Base-by-base conservation (phyloP, 2,329 filamentous ascomycete genomes). In the Lasiodiplodia hormozganensis region DNA sequence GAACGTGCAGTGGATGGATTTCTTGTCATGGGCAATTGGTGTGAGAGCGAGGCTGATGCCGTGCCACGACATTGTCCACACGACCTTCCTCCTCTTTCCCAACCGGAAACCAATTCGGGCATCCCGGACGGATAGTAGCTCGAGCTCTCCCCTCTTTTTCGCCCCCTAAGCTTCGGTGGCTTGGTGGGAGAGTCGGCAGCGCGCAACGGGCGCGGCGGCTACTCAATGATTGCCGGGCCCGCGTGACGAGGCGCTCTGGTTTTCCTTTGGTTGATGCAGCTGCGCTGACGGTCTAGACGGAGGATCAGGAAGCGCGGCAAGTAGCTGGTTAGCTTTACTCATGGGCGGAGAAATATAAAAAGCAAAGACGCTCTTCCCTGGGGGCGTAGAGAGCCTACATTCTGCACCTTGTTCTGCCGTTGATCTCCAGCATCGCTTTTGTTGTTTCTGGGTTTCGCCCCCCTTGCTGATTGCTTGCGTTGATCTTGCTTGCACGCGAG, bases 71-170 rank as follows among this genome's bases (percentile, higher is more conserved):
- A 49, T 23, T 28, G 38, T 57, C 54, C 21, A 21, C 54, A 5
- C 34, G 16, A n/a, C 31, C 36, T 28, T 7, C n/a, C 28, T 12
- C 38, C 8, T 40, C 18, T 36, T 1, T 4, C 21, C 25, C 11
- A 53, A 56, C 23, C 58, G 58, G 58, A 43, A 49, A 10, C 58
- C 58, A 25, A 47, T 62, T 51, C 58, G 58, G 57, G 58, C 58
- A 62, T 49, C 40, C 58, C 58, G 58, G 58, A 47, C 43, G 43
- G 43, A 18, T 21, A 21, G 43, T 47, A 47, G 43, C 43, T 47
- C 8, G 43, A 49, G 25, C 40, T 34, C 10, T 40, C 21, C 14
- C n/a, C 16, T 16, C 10, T 56, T 18, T 12, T 34, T 23, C 23
- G 23, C n/a, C n/a, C 23, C 25, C 36, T 40, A 16, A 7, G 56